These are phyloP conservation scores for Oryza brachyantha DNA, from an alignment of 176 grass and related monocot genomes.

Conservation along the genomic window DNA sequence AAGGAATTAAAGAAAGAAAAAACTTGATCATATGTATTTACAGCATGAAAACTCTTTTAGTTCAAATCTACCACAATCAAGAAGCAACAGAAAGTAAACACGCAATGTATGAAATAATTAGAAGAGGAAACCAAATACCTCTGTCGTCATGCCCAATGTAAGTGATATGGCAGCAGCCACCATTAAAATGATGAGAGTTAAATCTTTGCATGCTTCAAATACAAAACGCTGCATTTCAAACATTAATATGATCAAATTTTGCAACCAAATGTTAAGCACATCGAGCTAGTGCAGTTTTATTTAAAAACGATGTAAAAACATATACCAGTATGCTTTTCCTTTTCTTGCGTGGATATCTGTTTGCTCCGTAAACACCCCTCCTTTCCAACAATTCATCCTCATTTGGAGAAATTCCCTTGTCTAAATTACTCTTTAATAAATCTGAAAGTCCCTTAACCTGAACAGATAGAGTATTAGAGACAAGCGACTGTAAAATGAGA, in stretches of 20 bases:
- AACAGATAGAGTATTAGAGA: not conserved
- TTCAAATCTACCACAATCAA: not conserved
- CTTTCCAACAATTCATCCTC: constrained; percentile 53
- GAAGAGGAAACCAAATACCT: constrained; percentile 50
- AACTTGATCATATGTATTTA: not conserved
- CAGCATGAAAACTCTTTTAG: not conserved
- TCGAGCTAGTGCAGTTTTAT: constrained; percentile 22
- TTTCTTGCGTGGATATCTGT: constrained; percentile 87
- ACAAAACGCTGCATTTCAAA: constrained; percentile 66
- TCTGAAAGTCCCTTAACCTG: constrained; percentile 67
- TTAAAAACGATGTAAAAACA: constrained; percentile 19
- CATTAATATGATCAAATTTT: constrained; percentile 29
- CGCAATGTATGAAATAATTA: constrained; percentile 15
- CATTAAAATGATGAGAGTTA: constrained; percentile 87
- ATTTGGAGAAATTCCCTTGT: constrained; percentile 49
- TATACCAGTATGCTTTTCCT: constrained; percentile 59
- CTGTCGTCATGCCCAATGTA: constrained; percentile 85
- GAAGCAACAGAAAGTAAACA: not conserved
- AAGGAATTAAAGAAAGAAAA: constrained; percentile 27
- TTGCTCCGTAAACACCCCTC: constrained; percentile 53
- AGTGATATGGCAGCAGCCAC: constrained; percentile 87
- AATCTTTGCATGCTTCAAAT: constrained; percentile 95
- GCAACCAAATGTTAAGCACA: constrained; percentile 22
- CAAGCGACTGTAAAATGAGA: not conserved
- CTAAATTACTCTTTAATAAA: constrained; percentile 69